Base-by-base conservation (phyloP, 2,329 filamentous ascomycete species). In the Pseudogymnoascus sp. region DNA sequence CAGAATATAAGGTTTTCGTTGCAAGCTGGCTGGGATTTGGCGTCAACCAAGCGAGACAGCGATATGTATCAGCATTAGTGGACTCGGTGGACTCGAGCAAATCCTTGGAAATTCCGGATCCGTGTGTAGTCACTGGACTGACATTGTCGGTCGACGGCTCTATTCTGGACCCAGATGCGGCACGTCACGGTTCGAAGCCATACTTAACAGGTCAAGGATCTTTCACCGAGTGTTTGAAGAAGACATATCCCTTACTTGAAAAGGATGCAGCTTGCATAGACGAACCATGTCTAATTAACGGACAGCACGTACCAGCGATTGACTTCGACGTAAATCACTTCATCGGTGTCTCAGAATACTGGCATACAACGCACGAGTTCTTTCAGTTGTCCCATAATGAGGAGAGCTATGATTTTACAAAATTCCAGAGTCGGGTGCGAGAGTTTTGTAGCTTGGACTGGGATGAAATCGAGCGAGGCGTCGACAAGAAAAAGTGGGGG, bases 271-370 rank as follows among this genome's bases (percentile, higher is more conserved):
- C 89, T 1, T 99, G 94, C 70, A 76, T 83, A 4, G 88, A 96
- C 69, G 76, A 87, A 25, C 94, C 95, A 0, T 99, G 94, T 73
- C 77, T 99, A 34, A 79, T 99, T 38, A 90, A 97, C 67, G 92
- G 94, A 0, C 86, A 93, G 65, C 91, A 97, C 71, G 91, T 94
- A 1, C 94, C 94, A 1, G 90, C 91, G 3, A 97, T 99, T 65
- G 94, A 99, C 72, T 99, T 97, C 70, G 88, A 94, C 64, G 87
- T 97, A 35, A 99, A 99, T 69, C 95, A 97, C 72, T 99, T 99
- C 69, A 87, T 99, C 28, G 94, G 94, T 9, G 93, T 99, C 3
- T 97, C 93, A 1, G 94, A 99, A 71, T 99, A 96, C 74, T 99
- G 94, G 93, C 94, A 99, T 73, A 96, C 93, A 0, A 99, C 94